phyloP scores from a whole-genome alignment of 345 rosid genomes.

The Eucalyptus fibrosa region DNA sequence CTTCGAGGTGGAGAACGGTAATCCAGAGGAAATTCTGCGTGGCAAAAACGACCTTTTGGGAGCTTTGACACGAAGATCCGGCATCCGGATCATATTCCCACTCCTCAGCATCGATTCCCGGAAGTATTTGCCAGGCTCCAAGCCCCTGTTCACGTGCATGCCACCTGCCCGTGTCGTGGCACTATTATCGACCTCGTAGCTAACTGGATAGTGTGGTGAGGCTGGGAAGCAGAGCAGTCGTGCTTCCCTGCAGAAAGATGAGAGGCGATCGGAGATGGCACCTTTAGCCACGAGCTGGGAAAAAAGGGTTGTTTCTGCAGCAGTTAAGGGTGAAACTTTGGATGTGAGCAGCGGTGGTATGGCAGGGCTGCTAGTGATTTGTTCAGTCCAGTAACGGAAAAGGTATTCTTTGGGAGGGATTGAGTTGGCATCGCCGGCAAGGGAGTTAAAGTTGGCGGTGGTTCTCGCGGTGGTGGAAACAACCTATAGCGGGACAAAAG shows the following conservation, averaged over 20 bases:
- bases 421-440: slow-evolving; percentile 17
- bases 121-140: slow-evolving; percentile 77
- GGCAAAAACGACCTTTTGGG: slow-evolving; percentile 87
- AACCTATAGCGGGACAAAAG: slow-evolving; percentile 13
- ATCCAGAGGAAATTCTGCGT: slow-evolving; percentile 33
- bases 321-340: slow-evolving; percentile 64
- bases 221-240: slow-evolving; percentile 78
- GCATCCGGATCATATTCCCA: slow-evolving; percentile 67
- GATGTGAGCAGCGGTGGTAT: slow-evolving; percentile 48
- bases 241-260: slow-evolving; percentile 68
- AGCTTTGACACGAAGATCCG: slow-evolving; percentile 77
- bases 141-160: slow-evolving; percentile 44
- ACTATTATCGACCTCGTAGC: neutral
- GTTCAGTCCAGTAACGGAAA: slow-evolving; percentile 80
- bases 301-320: slow-evolving; percentile 50
- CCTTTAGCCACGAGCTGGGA: slow-evolving; percentile 56
- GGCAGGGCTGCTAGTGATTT: slow-evolving; percentile 31
- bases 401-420: slow-evolving; percentile 58
- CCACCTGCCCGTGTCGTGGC: slow-evolving; percentile 3
- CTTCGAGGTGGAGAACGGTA: slow-evolving; percentile 48
- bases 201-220: slow-evolving; percentile 28
- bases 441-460: neutral
- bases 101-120: slow-evolving; percentile 47
- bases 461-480: neutral
- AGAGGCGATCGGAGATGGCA: slow-evolving; percentile 39